Evolutionary conservation across 2,329 filamentous ascomycete species (phyloP).

Genomic region (Colletotrichum cereale): DNA sequence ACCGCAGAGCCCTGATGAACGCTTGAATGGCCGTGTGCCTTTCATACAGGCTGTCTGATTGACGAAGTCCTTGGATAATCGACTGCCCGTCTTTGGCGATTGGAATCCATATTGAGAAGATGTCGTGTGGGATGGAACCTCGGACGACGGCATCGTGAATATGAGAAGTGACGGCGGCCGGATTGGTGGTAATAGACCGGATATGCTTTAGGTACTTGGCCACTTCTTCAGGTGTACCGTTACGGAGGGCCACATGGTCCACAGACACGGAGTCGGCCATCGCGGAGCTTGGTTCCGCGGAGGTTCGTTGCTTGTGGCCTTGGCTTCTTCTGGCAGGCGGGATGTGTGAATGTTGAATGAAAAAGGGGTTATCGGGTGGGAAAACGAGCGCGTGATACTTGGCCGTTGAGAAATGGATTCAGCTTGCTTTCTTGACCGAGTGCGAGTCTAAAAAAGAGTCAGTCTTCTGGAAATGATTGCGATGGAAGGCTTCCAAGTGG

Average conservation of each 20-base stretch:
- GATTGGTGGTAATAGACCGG: slow-evolving; percentile 2
- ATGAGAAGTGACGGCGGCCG: slow-evolving; percentile 5
- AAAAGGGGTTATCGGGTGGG: not conserved
- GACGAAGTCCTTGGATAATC: not conserved
- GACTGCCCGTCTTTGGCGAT: not conserved
- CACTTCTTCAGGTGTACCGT: slow-evolving; percentile 13
- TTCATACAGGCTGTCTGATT: slow-evolving; percentile 3
- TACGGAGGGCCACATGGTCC: slow-evolving; percentile 5
- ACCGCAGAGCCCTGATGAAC: slow-evolving; percentile 17
- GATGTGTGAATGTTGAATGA: not conserved
- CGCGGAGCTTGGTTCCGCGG: not conserved
- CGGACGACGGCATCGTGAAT: slow-evolving; percentile 8
- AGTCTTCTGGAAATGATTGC: not conserved
- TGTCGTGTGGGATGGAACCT: slow-evolving; percentile 4
- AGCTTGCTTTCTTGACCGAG: not conserved
- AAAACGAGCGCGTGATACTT: not conserved
- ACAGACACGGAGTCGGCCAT: slow-evolving; percentile 5
- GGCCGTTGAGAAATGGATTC: not conserved
- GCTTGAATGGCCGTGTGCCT: not conserved
- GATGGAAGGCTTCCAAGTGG: not conserved
- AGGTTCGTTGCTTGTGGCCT: no score
- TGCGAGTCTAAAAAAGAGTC: not conserved
- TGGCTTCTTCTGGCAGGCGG: not conserved
- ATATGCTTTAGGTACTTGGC: not conserved
- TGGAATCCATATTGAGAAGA: slow-evolving; percentile 15